Conservation (phyloP, 176 grass and related monocot genomes). For the Tuctoria greenei region DNA sequence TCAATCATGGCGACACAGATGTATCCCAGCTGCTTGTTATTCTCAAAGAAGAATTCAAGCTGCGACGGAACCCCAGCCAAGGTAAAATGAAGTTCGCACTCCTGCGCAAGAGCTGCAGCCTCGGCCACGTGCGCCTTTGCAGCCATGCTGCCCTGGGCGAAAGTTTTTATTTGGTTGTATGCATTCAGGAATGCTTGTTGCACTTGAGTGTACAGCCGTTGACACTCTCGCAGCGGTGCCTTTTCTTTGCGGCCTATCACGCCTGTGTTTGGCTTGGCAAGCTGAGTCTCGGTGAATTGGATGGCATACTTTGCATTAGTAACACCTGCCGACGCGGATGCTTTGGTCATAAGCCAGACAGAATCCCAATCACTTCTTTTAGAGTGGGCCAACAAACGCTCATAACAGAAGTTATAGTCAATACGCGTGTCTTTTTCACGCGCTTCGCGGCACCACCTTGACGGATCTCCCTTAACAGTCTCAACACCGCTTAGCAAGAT, state of each 20-base stretch:
- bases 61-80: no score
- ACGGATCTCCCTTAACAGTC: background rate
- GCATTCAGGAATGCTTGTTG: background rate
- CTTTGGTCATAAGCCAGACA: background rate
- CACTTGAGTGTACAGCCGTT: background rate
- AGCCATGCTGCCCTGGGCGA: background rate
- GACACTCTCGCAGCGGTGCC: no score
- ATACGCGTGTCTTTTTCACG: background rate
- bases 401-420: background rate
- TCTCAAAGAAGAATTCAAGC: no score
- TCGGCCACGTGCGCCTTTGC: background rate
- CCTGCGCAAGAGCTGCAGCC: background rate
- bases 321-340: background rate
- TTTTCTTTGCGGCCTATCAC: no score
- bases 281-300: no score
- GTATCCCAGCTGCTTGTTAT: no score
- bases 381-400: background rate
- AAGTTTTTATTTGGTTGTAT: background rate
- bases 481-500: background rate
- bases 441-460: background rate
- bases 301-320: background rate
- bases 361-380: background rate
- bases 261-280: no score
- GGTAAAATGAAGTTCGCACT: no score
- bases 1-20: no score